Percentiles rank a stretch among this genome's conserved stretches.
Evolutionary conservation across 768 basidiomycete species (phyloP).

Genomic region (Amanita rimosa): DNA sequence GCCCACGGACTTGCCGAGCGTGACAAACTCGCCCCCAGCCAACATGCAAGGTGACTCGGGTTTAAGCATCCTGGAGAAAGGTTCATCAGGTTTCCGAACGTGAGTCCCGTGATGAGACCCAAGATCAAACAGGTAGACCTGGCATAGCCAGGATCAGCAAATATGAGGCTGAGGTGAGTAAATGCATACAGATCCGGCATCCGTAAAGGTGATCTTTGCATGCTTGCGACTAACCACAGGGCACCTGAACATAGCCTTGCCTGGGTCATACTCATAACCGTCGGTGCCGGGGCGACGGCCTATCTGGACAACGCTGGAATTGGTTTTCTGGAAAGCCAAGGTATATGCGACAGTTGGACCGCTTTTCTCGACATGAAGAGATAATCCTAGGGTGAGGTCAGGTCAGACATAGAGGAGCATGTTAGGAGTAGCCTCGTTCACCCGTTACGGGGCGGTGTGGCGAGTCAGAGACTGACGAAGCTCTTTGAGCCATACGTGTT

Average conservation of each 20-base stretch:
- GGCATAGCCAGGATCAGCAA: conserved; percentile 7
- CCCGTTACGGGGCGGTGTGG: conserved; percentile 26
- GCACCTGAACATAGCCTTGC: conserved; percentile 57
- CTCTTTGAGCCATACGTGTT: conserved; percentile 19
- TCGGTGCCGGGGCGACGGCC: conserved; percentile 55
- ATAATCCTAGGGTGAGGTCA: conserved; percentile 34
- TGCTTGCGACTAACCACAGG: conserved; percentile 73
- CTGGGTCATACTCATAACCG: conserved; percentile 25
- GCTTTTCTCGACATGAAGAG: conserved; percentile 44
- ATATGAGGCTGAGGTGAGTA: conserved; percentile 2
- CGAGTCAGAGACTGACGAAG: conserved; percentile 14
- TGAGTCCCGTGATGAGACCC: conserved; percentile 73
- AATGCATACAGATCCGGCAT: conserved; percentile 52
- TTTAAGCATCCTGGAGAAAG: conserved; percentile 32
- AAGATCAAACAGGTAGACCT: conserved; percentile 65
- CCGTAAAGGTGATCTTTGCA: conserved; percentile 66
- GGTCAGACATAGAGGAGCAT: conserved; percentile 11
- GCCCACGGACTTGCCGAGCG: conserved; percentile 70
- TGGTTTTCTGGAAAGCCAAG: conserved; percentile 41
- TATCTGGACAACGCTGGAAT: conserved; percentile 43
- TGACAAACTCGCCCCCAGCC: conserved; percentile 57
- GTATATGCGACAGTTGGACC: conserved; percentile 31
- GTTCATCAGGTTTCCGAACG: conserved; percentile 42
- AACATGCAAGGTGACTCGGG: conserved; percentile 48
- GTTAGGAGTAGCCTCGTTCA: conserved; percentile 18